Percentiles rank a stretch among this genome's conserved stretches.
Evolutionary conservation across 2,329 filamentous ascomycete species (phyloP).

Genomic region (Hymenoscyphus linearis): DNA sequence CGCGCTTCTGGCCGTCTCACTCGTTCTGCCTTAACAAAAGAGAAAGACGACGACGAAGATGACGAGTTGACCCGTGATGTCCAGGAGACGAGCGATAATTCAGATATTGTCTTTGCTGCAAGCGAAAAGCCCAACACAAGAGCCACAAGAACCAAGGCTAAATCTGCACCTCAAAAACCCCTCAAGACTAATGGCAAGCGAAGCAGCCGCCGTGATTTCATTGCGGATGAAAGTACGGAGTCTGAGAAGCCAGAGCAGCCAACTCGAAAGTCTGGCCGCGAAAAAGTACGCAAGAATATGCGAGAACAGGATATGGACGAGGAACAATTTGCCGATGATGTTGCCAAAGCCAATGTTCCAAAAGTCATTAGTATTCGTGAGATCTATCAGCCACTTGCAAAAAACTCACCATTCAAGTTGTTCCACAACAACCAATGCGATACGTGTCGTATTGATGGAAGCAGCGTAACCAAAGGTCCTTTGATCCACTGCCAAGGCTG

Average conservation of each 20-base stretch:
- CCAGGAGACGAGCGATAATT: constrained; percentile 38
- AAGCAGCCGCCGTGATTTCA: constrained; percentile 8
- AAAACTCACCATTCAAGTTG: constrained; percentile 60
- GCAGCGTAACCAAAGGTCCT: constrained; percentile 52
- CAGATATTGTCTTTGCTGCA: constrained; percentile 41
- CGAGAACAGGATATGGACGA: constrained; percentile 46
- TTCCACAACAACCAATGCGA: constrained; percentile 70
- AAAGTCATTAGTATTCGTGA: constrained; percentile 66
- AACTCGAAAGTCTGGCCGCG: constrained; percentile 33
- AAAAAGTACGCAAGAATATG: constrained; percentile 35
- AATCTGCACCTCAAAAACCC: constrained; percentile 6
- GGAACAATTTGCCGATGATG: constrained; percentile 44
- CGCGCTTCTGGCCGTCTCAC: constrained; percentile 16
- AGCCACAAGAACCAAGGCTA: constrained; percentile 9
- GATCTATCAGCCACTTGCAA: constrained; percentile 58
- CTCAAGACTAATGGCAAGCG: constrained; percentile 10
- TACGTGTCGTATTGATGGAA: constrained; percentile 55
- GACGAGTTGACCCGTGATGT: constrained; percentile 23
- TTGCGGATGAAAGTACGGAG: constrained; percentile 9
- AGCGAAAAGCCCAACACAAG: constrained; percentile 33
- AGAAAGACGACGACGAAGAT: constrained; percentile 14
- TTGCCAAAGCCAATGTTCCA: constrained; percentile 39
- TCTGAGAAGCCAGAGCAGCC: constrained; percentile 22
- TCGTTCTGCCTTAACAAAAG: constrained; percentile 18
- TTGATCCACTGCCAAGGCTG: constrained; percentile 91